Base-by-base conservation (phyloP, 2,329 filamentous ascomycete genomes). In the Eutypa lata region DNA sequence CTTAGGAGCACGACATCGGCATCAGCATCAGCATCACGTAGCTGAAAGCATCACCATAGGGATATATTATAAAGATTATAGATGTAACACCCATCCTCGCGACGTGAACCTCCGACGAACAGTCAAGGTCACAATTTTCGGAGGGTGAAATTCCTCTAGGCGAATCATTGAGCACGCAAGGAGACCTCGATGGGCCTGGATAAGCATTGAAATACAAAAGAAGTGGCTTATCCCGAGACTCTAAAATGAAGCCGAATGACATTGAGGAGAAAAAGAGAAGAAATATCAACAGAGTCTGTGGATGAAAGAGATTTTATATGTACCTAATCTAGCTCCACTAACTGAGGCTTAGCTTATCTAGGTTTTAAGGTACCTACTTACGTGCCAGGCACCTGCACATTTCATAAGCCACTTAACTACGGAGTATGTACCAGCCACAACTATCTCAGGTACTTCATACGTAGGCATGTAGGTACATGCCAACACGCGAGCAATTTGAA, bases 81-180 rank as follows among this genome's bases (percentile, higher is more conserved):
- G 31, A 62, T 74, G 71, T 74, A 64, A 67, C 70, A 72, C 68
- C 69, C 67, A 64, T 68, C 69, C 71, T 57, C 63, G 58, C 55
- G 61, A 65, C 66, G 70, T 70, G 62, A 56, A 71, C 73, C 74
- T 60, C 62, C 49, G 54, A 59, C 64, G 57, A 62, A 76, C 69
- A 68, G 61, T 82, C 76, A 21, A 80, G 86, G 84, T 74, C 86
- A 89, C 85, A 79, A 79, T 75, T 78, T 82, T 82, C 77, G 86
- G 83, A 82, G 82, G 88, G 84, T 83, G 86, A 80, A 67, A 78
- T 83, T 78, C 71, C 89, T 90, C 95, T 90, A 88, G 93, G 89
- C 89, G 81, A 5, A 89, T 91, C 90, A 87, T 92, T 83, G 91
- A 99, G 94, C 94, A 90, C 93, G 92, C 90, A 78, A 78, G 88